Conservation (phyloP, 2,329 filamentous ascomycete genomes). For the Lizonia empirigonia region DNA sequence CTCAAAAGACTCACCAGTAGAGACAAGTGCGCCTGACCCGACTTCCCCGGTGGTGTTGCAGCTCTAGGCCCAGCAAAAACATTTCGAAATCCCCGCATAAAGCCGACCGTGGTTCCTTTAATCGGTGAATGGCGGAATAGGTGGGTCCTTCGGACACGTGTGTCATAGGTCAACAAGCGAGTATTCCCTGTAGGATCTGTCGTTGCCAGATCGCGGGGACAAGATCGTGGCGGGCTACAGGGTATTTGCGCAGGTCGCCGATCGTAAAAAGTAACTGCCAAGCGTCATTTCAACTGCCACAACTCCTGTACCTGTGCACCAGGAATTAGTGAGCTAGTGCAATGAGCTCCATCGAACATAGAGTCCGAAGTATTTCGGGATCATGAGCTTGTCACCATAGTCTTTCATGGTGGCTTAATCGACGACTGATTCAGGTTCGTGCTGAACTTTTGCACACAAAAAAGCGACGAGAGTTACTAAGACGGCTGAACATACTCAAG, state of each 20-base stretch:
- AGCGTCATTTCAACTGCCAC: constrained; percentile 1
- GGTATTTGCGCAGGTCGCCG: constrained; percentile 12
- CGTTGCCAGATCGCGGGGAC: constrained; percentile 21
- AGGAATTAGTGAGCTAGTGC: constrained; percentile 1
- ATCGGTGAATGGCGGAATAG: constrained; percentile 12
- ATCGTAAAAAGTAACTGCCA: constrained; percentile 17
- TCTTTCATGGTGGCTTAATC: neutral
- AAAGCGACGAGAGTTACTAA: neutral
- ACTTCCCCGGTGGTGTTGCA: constrained; percentile 11
- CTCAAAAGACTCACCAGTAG: constrained; percentile 4
- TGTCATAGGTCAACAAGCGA: constrained; percentile 20
- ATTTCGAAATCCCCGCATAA: constrained; percentile 1
- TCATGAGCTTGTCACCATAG: neutral
- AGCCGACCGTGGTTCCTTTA: constrained; percentile 10
- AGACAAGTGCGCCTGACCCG: constrained; percentile 16
- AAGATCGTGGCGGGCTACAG: constrained; percentile 18
- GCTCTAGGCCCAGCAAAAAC: constrained; percentile 20
- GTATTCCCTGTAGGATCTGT: constrained; percentile 13
- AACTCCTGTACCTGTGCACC: neutral
- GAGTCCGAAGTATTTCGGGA: neutral
- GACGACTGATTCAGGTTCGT: neutral
- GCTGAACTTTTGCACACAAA: neutral
- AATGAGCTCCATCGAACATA: neutral
- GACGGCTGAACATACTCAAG: neutral
- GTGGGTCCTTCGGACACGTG: constrained; percentile 10